Base-by-base conservation (phyloP, 495 filamentous ascomycete species). In the Penicillium argentinense region DNA sequence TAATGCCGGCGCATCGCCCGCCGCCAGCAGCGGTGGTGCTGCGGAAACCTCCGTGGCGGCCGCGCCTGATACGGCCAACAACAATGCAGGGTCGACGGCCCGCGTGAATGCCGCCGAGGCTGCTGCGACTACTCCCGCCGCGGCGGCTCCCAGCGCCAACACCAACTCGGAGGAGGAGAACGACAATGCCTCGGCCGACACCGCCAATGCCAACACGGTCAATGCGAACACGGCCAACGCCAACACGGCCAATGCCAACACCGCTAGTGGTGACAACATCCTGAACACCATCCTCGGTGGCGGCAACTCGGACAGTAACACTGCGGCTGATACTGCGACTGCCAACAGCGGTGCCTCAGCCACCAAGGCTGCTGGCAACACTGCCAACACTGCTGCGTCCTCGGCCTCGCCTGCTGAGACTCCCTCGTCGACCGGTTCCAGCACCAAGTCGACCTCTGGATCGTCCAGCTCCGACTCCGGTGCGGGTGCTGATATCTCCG, bases 1-100 rank as follows among this genome's bases (percentile, higher is more conserved):
- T 13, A 59, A 59, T 33, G 55, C 42, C 22, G 59, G 59, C 40
- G 52, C 56, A 27, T 57, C 54, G 5, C 49, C 54, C 17, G 43
- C 47, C 23, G 54, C 28, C 8, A 18, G 43, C 7, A 45, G 53
- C n/a, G 39, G 51, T 17, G 30, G 40, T 22, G 38, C 25, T n/a
- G 39, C 37, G 5, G 50, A 39, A n/a, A 30, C 39, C 16, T n/a
- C 16, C 9, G 33, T 36, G 13, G 43, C 56, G 18, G 30, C 37
- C 22, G 38, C 30, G 8, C 34, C 37, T 3, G 50, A 39, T 28
- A 30, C 39, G 13, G 14, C 16, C 5, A 36, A 42, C 26, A 42
- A 42, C 16, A 32, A 19, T 12, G 46, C 29, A n/a, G 39, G 43
- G n/a, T 27, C 26, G 2, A 51, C 45, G 42, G 42, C 49, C 17